phyloP scores from a whole-genome alignment of 108 stramenopile species.

The Pseudonitzschia delicatissima region DNA sequence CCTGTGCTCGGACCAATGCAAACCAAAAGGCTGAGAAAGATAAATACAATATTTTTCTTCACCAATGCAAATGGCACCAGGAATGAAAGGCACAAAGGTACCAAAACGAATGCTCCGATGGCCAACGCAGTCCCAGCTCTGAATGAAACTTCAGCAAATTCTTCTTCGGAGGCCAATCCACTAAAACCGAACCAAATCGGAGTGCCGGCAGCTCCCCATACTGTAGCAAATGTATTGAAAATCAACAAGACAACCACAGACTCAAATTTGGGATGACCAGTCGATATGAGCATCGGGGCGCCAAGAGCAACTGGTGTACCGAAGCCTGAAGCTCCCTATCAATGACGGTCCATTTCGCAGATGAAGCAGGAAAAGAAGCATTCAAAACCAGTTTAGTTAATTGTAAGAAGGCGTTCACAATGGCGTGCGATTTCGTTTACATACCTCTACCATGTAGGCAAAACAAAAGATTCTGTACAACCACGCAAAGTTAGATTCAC shows the following conservation, averaged over 20 bases:
- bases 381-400: too few species aligned
- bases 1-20: slow-evolving; percentile 44
- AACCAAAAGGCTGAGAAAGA: slow-evolving; percentile 27
- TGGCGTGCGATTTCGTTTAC: neutral
- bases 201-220: slow-evolving; percentile 65
- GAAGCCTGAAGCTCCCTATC: slow-evolving; percentile 54
- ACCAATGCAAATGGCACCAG: slow-evolving; percentile 40
- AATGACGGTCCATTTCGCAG: neutral
- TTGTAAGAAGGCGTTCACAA: neutral
- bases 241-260: slow-evolving; percentile 51
- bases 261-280: slow-evolving; percentile 47
- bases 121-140: slow-evolving; percentile 40
- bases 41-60: slow-evolving; percentile 44
- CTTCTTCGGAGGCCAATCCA: slow-evolving; percentile 38
- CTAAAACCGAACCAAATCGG: slow-evolving; percentile 68
- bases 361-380: neutral
- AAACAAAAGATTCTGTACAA: slow-evolving; percentile 48
- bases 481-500: too few species aligned
- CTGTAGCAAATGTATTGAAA: slow-evolving; percentile 66
- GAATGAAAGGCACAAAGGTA: slow-evolving; percentile 47
- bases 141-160: slow-evolving; percentile 38
- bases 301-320: slow-evolving; percentile 65
- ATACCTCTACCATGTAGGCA: slow-evolving; percentile 56
- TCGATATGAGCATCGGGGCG: slow-evolving; percentile 57
- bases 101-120: slow-evolving; percentile 40